Base-by-base conservation (phyloP, 768 basidiomycete genomes). In the Leccinum obscurum region DNA sequence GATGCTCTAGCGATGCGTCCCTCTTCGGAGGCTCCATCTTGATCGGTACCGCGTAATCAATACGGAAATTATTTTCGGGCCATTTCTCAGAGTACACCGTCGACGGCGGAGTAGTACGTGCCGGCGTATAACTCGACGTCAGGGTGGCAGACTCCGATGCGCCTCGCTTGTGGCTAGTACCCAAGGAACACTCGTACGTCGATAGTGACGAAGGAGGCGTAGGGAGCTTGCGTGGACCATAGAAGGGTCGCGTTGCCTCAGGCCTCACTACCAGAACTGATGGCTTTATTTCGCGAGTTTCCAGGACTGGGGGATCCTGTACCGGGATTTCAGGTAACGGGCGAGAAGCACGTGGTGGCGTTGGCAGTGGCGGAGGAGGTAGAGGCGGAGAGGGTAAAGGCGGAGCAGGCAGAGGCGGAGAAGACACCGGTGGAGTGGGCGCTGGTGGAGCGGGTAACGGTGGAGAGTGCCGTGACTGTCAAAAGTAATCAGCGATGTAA, bases 1-100 rank as follows among this genome's bases (percentile, higher is more conserved):
- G 15, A 53, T 63, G 60, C 37, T 72, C 71, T 30, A 66, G 61
- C 37, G 72, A 72, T 39, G 57, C 54, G 22, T 70, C 60, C 24
- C 61, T 64, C 58, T 7, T 63, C 22, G 65, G 60, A 55, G 66
- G 65, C 34, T 70, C 74, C 60, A 61, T 54, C 61, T 46, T 74
- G 26, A 69, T 59, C n/a, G 57, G 61, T 35, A 60, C 56, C 52
- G 64, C 66, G 50, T 64, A 72, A 37, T 62, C 64, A 13, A 70
- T 58, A 61, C 66, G 74, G 52, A 67, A 46, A 9, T 55, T n/a
- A 30, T 58, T 67, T 53, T 73, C 72, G 2, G 64, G 58, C 61
- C 61, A 75, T 52, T 74, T 74, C 32, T 74, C 73, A 62, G 74
- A 75, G 37, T 68, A 64, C 37, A 69, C 55, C 52, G 68, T 70